Conservation (phyloP, 768 basidiomycete genomes). For the Naganishia onofrii region DNA sequence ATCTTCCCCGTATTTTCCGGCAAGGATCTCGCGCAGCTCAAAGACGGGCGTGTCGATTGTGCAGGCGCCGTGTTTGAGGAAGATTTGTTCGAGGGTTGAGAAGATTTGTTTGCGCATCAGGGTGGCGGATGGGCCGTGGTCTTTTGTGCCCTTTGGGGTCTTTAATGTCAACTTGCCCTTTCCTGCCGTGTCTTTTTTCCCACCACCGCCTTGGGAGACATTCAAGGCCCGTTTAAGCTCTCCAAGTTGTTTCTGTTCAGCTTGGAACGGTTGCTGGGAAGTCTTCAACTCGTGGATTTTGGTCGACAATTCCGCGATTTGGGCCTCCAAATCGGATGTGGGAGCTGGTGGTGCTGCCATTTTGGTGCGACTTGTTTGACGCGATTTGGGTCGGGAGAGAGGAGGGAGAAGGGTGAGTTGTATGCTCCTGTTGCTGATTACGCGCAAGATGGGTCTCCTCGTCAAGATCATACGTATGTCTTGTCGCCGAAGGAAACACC, state of each 20-base stretch:
- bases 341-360: slow-evolving; percentile 35
- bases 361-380: neutral
- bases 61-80: slow-evolving; percentile 80
- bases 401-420: neutral
- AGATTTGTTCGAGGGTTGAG: slow-evolving; percentile 77
- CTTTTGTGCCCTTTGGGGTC: slow-evolving; percentile 94
- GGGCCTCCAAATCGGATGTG: slow-evolving; percentile 16
- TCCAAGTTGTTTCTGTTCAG: slow-evolving; percentile 47
- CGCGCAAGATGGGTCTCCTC: neutral
- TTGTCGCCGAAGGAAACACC: too few species aligned
- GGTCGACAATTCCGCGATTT: slow-evolving; percentile 41
- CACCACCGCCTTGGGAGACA: slow-evolving; percentile 55
- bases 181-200: slow-evolving; percentile 61
- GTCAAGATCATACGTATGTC: neutral
- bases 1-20: slow-evolving; percentile 95
- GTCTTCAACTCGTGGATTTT: slow-evolving; percentile 46
- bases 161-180: slow-evolving; percentile 68
- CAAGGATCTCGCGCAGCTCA: slow-evolving; percentile 90
- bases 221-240: slow-evolving; percentile 51
- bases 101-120: slow-evolving; percentile 88
- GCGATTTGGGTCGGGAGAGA: slow-evolving; percentile 6
- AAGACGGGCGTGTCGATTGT: slow-evolving; percentile 98
- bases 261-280: slow-evolving; percentile 41
- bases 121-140: slow-evolving; percentile 90
- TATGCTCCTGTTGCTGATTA: neutral